phyloP scores from a whole-genome alignment of 257 asterid genomes.

The Salvia hispanica region DNA sequence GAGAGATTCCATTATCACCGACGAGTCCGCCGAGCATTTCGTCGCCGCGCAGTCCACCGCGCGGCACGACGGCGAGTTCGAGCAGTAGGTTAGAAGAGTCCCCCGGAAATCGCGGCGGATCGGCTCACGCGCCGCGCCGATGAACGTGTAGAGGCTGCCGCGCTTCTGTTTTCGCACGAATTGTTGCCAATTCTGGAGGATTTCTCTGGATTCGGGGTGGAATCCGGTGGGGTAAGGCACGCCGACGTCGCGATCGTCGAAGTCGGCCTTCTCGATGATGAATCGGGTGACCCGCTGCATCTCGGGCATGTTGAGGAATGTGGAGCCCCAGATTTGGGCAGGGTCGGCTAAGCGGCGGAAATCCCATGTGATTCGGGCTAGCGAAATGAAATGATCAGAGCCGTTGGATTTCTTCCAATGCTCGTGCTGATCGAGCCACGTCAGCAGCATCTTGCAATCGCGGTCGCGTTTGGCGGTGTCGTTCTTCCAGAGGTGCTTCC shows the following conservation, averaged over 20 bases:
- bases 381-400: slow-evolving; percentile 58
- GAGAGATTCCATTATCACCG: slow-evolving; percentile 33
- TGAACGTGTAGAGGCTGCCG: slow-evolving; percentile 41
- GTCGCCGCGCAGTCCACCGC: slow-evolving; percentile 14
- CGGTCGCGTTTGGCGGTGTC: slow-evolving; percentile 53
- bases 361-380: slow-evolving; percentile 72
- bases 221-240: slow-evolving; percentile 30
- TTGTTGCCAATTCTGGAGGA: slow-evolving; percentile 37
- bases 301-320: slow-evolving; percentile 50
- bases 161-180: slow-evolving; percentile 33
- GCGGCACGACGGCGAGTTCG: slow-evolving; percentile 35
- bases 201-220: slow-evolving; percentile 18
- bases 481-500: slow-evolving; percentile 55
- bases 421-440: slow-evolving; percentile 44
- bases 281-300: slow-evolving; percentile 54
- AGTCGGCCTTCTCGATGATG: slow-evolving; percentile 44
- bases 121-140: slow-evolving; percentile 41
- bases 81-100: slow-evolving; percentile 29
- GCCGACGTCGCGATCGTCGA: slow-evolving; percentile 1
- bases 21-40: slow-evolving; percentile 37
- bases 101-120: slow-evolving; percentile 42
- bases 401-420: slow-evolving; percentile 48
- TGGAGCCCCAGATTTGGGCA: slow-evolving; percentile 56
- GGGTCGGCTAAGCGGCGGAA: slow-evolving; percentile 57
- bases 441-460: slow-evolving; percentile 42